These are phyloP conservation scores for Xylaria sp. DNA, from an alignment of 2,329 filamentous ascomycete species.

Conservation along the genomic window DNA sequence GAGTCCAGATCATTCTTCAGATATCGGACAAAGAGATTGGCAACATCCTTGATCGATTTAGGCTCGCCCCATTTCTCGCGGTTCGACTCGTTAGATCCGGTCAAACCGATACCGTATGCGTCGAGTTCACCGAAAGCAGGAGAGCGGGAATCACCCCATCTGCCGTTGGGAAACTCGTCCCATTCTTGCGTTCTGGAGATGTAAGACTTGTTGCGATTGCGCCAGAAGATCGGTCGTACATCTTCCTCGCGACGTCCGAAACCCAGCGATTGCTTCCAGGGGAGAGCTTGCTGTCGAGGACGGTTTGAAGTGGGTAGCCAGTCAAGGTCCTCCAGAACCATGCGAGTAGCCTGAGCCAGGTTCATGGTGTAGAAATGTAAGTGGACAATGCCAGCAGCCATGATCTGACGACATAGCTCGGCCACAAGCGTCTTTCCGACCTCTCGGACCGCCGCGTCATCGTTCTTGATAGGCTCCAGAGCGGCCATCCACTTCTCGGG, in stretches of 20 bases:
- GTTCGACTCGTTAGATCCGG: slow-evolving; percentile 93
- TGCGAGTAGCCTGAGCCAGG: slow-evolving; percentile 84
- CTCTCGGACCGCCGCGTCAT: slow-evolving; percentile 86
- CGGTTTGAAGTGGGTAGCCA: slow-evolving; percentile 73
- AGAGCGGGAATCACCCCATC: slow-evolving; percentile 95
- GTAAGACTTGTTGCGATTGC: slow-evolving; percentile 93
- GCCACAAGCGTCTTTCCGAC: slow-evolving; percentile 83
- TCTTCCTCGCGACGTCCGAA: slow-evolving; percentile 87
- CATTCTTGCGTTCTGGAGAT: slow-evolving; percentile 93
- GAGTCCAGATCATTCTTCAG: slow-evolving; percentile 73
- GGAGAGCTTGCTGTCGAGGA: slow-evolving; percentile 81
- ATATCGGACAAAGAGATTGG: slow-evolving; percentile 78
- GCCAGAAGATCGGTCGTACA: slow-evolving; percentile 97
- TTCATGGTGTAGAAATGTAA: slow-evolving; percentile 99
- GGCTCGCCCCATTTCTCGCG: slow-evolving; percentile 92
- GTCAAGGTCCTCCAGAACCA: slow-evolving; percentile 86
- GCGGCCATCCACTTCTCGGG: slow-evolving; percentile 74
- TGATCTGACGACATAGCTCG: slow-evolving; percentile 80
- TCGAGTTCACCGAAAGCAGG: slow-evolving; percentile 95
- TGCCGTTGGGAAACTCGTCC: slow-evolving; percentile 98
- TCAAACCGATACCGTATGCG: slow-evolving; percentile 87
- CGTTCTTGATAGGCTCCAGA: slow-evolving; percentile 91
- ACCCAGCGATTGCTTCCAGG: slow-evolving; percentile 92
- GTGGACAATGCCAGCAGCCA: slow-evolving; percentile 77
- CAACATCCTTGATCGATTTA: slow-evolving; percentile 70